A percentile compares a stretch with the other conserved stretches of the same genome.
Conservation (phyloP, 1,139 yeast species). For the Petasospora fabianii region DNA sequence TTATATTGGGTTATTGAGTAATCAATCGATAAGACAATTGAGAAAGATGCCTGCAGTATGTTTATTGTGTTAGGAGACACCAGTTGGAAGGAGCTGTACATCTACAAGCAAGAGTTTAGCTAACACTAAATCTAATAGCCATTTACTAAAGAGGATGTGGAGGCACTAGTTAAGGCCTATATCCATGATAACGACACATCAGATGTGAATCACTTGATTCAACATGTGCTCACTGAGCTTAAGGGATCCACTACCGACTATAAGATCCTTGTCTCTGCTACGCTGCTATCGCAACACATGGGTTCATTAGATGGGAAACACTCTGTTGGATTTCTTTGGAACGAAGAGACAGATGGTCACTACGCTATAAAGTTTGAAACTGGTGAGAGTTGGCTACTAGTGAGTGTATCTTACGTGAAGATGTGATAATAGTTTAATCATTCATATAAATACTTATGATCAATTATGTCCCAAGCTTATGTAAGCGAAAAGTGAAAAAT, state of each 20-base stretch:
- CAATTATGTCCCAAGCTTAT: too few species aligned
- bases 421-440: conserved; percentile 1
- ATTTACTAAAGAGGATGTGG: conserved; percentile 8
- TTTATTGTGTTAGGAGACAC: not conserved
- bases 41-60: conserved; percentile 2
- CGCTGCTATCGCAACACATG: conserved; percentile 1
- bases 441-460: too few species aligned
- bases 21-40: too few species aligned
- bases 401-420: conserved; percentile 10
- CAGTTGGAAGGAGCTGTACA: too few species aligned
- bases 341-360: conserved; percentile 12
- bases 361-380: conserved; percentile 7
- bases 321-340: conserved; percentile 11
- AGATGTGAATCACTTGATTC: not conserved
- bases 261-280: conserved; percentile 1
- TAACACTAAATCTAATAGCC: conserved; percentile 4
- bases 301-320: conserved; percentile 2
- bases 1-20: too few species aligned
- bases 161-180: conserved; percentile 3
- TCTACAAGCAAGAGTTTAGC: not conserved
- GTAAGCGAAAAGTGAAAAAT: too few species aligned
- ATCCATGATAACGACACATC: not conserved
- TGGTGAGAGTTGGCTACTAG: conserved; percentile 4
- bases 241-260: not conserved
- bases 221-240: not conserved